Percentiles rank a stretch among this genome's conserved stretches.
These are phyloP conservation scores for Phytophthora fragariae DNA, from an alignment of 352 stramenopile genomes.

Conservation along the genomic window DNA sequence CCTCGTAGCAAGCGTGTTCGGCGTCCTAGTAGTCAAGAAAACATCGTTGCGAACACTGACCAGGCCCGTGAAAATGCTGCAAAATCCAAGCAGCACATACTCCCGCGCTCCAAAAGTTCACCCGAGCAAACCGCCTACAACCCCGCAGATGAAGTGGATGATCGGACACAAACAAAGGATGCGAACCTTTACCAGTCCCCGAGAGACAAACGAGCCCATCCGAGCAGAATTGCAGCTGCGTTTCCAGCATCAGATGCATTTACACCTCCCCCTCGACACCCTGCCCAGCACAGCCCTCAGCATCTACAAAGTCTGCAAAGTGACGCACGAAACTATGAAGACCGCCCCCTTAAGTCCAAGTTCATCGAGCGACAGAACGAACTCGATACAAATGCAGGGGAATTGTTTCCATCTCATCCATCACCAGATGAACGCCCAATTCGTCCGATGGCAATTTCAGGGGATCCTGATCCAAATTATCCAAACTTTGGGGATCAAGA, in stretches of 20 bases:
- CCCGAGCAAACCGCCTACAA: conserved; percentile 19
- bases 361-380: conserved; percentile 28
- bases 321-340: conserved; percentile 32
- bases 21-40: conserved; percentile 20
- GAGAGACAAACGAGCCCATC: conserved; percentile 21
- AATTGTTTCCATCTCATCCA: neutral
- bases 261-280: conserved; percentile 11
- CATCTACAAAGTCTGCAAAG: conserved; percentile 57
- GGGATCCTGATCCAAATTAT: conserved; percentile 12
- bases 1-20: conserved; percentile 50
- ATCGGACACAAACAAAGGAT: conserved; percentile 11
- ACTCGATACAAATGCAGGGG: conserved; percentile 8
- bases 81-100: neutral
- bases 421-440: conserved; percentile 56
- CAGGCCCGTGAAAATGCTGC: neutral
- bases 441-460: conserved; percentile 29
- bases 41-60: neutral
- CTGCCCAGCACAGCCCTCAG: conserved; percentile 47
- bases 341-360: conserved; percentile 50
- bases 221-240: neutral
- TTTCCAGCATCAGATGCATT: conserved; percentile 12
- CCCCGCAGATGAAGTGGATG: conserved; percentile 13
- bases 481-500: conserved; percentile 11
- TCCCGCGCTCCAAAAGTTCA: conserved; percentile 26
- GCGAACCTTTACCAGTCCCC: neutral